phyloP scores from a whole-genome alignment of 106 monocot species.

The Alisma plantagoaquatica region DNA sequence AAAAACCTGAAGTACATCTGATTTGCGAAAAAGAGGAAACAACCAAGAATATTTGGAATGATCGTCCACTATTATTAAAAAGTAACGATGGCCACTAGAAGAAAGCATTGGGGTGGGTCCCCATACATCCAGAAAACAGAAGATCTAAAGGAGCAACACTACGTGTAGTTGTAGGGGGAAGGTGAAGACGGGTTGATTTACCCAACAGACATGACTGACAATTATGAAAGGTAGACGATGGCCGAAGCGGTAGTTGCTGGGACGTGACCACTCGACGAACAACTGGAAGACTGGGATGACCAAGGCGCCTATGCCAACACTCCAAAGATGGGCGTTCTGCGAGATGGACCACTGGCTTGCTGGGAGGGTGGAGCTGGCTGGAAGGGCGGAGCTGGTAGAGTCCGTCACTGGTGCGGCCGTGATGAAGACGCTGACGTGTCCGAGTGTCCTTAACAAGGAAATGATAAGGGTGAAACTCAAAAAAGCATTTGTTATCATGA shows the following conservation, averaged over 20 bases:
- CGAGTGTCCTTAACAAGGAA: background rate
- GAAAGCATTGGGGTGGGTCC: background rate
- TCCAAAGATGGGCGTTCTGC: too few species aligned
- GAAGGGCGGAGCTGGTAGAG: background rate
- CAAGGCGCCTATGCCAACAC: conserved; percentile 1
- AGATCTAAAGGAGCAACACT: background rate
- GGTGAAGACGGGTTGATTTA: background rate
- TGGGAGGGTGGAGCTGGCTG: background rate
- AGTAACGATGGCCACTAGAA: background rate
- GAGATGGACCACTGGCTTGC: background rate
- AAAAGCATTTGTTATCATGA: background rate
- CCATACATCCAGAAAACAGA: background rate
- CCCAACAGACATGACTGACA: background rate
- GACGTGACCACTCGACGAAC: background rate
- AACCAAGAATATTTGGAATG: conserved; percentile 1
- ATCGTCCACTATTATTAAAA: conserved; percentile 3
- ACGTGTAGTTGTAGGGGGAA: background rate
- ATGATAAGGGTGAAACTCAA: background rate
- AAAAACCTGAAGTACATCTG: conserved; percentile 1
- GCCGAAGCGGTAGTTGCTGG: background rate
- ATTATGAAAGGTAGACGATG: too few species aligned
- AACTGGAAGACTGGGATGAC: background rate
- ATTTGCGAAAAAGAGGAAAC: background rate
- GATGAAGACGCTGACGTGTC: background rate
- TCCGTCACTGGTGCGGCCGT: too few species aligned